Evolutionary conservation across 2,329 filamentous ascomycete genomes (phyloP), one percentile per base, ranked within the genome.

Genomic region (Fusarium sp.): DNA sequence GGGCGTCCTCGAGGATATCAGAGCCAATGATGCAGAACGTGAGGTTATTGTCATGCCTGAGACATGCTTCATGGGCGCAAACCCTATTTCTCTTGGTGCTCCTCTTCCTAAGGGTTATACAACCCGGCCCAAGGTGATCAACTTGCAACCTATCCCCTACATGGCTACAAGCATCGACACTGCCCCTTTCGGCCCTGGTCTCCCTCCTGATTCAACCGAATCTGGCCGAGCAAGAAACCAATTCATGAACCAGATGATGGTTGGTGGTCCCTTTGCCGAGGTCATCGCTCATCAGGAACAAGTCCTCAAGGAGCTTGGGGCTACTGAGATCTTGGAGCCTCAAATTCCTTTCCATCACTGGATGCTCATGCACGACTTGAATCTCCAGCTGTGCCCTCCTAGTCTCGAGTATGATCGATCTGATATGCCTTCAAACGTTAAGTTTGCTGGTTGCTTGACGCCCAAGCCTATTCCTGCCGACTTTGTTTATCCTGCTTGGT

Each of bases 21-120:
- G 77, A 4, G 73, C 75, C 10, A 59, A 76, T 3, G 75, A 82
- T 32, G 78, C 79, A 5, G 67, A 64, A 6, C 77, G 80, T 11
- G 76, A 83, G 30, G 77, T 87, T 29, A 66, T 87, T 22, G 73
- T 85, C 15, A 54, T 87, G n/a, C 77, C 77, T 34, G 85, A 87
- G 69, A 74, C 77, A 5, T 72, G 78, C 5, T 81, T 79, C 46
- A 74, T 79, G 57, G 83, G 82, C 1, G 66, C 77, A 14, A 64
- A 79, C 1, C 82, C 84, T 0, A 78, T 83, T 52, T 68, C 72
- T 2, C 71, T 77, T 30, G 82, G 83, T 4, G 79, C 79, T 2
- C 78, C 82, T 4, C 75, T 80, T 60, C 83, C 75, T 16, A 75
- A 69, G 72, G 83, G 75, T 20, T 86, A 74, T 70, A 68, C 63